Conservation (phyloP, 2,329 filamentous ascomycete genomes). For the Sporothrix pseudoabietina region DNA sequence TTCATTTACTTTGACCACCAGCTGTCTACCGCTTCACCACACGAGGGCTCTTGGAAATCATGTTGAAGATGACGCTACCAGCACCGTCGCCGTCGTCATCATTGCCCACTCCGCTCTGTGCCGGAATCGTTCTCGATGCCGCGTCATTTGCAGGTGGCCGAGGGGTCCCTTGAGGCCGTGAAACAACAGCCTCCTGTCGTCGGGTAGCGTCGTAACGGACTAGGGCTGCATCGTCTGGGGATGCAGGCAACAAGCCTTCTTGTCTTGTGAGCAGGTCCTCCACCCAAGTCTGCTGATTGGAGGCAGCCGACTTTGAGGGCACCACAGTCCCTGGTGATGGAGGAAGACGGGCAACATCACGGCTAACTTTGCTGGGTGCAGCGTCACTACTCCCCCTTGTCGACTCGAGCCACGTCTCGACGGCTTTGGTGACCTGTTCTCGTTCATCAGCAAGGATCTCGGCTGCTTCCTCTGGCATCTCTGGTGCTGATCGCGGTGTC, state of each 20-base stretch:
- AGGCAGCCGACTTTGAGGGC: not conserved
- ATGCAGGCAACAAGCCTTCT: not conserved
- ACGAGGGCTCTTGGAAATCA: conserved; percentile 29
- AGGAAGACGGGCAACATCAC: not conserved
- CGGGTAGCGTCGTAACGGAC: conserved; percentile 2
- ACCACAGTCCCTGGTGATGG: not conserved
- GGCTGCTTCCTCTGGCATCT: not conserved
- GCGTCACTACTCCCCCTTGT: not conserved
- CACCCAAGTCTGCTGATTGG: not conserved
- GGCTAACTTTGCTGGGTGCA: not conserved
- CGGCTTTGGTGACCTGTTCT: conserved; percentile 14
- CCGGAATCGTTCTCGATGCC: not conserved
- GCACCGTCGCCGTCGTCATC: not conserved
- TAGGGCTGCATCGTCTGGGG: not conserved
- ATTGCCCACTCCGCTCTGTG: not conserved
- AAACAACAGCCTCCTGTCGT: not conserved
- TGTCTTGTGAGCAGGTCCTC: not conserved
- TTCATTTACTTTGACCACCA: not conserved
- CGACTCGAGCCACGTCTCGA: conserved; percentile 24
- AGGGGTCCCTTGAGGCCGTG: not conserved
- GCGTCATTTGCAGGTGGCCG: not conserved
- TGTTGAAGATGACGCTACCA: conserved; percentile 31
- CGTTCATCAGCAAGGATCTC: not conserved
- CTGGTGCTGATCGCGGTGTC: not conserved
- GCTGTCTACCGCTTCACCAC: conserved; percentile 7